phyloP scores from a whole-genome alignment of 2,329 filamentous ascomycete species.

The Hysterium pulicare region DNA sequence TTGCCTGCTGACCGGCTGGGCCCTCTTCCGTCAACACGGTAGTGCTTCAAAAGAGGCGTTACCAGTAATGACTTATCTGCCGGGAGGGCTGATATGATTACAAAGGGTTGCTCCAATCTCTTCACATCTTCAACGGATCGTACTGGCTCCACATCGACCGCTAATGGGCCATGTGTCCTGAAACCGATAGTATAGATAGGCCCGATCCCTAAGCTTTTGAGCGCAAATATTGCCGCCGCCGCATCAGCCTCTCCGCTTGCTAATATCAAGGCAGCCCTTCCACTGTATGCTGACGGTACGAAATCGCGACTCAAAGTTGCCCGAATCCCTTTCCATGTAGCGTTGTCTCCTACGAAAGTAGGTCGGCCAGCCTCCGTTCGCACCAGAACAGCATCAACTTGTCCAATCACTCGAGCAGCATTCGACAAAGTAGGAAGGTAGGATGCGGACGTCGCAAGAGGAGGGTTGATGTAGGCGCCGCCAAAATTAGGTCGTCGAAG shows the following conservation, averaged over 20 bases:
- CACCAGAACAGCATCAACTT: slow-evolving; percentile 77
- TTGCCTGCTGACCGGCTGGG: slow-evolving; percentile 46
- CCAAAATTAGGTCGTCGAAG: slow-evolving; percentile 74
- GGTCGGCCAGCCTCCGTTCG: slow-evolving; percentile 41
- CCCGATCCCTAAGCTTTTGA: slow-evolving; percentile 70
- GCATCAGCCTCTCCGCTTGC: slow-evolving; percentile 72
- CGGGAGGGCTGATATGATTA: slow-evolving; percentile 74
- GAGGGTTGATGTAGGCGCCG: slow-evolving; percentile 76
- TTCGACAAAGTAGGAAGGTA: slow-evolving; percentile 68
- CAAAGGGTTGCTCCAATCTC: slow-evolving; percentile 73
- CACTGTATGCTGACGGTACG: slow-evolving; percentile 76
- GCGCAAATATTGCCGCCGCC: slow-evolving; percentile 72
- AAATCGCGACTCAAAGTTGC: slow-evolving; percentile 78
- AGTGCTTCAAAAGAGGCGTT: slow-evolving; percentile 72
- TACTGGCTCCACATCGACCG: slow-evolving; percentile 61
- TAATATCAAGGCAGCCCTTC: slow-evolving; percentile 71
- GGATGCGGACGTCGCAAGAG: slow-evolving; percentile 54
- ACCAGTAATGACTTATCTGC: slow-evolving; percentile 77
- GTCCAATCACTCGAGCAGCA: slow-evolving; percentile 72
- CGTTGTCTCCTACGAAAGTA: slow-evolving; percentile 71
- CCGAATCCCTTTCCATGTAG: slow-evolving; percentile 80
- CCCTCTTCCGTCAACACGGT: slow-evolving; percentile 49
- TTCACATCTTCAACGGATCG: slow-evolving; percentile 75
- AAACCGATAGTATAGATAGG: slow-evolving; percentile 85
- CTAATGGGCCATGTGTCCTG: slow-evolving; percentile 57